A percentile compares a stretch with the other conserved stretches of the same genome.
phyloP scores from a whole-genome alignment of 352 stramenopile species.

The Phytophthora capsici region DNA sequence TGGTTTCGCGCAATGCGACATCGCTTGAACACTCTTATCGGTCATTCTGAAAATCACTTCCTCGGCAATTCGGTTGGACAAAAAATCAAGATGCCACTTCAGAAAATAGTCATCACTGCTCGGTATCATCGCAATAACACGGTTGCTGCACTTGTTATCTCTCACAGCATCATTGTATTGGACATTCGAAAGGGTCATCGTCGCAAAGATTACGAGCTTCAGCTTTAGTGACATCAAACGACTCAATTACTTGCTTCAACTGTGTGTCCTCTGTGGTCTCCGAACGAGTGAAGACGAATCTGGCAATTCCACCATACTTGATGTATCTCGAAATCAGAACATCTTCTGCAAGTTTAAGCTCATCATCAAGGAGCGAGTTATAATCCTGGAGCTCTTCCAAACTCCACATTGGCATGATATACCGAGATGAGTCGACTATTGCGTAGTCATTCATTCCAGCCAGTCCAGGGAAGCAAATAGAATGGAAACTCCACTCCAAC shows the following conservation, averaged over 20 bases:
- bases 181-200: not conserved
- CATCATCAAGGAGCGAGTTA: not conserved
- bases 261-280: not conserved
- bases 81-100: conserved; percentile 1
- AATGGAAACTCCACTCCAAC: conserved; percentile 30
- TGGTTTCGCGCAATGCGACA: too few relatives aligned
- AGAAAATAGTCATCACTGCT: not conserved
- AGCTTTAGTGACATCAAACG: too few relatives aligned
- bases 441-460: not conserved
- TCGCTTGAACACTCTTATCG: too few relatives aligned
- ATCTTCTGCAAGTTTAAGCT: conserved; percentile 4
- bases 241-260: not conserved
- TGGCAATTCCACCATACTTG: conserved; percentile 51
- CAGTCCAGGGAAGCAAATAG: conserved; percentile 24
- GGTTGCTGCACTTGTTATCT: not conserved
- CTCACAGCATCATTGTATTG: not conserved
- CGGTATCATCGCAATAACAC: conserved; percentile 3
- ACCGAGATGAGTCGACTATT: not conserved
- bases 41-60: too few relatives aligned
- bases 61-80: conserved; percentile 5
- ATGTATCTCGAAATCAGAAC: conserved; percentile 68
- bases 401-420: not conserved
- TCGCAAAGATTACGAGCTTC: too few relatives aligned
- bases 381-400: conserved; percentile 4
- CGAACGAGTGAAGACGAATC: conserved; percentile 1